Percentiles rank a stretch among this genome's conserved stretches.
Evolutionary conservation across 345 rosid genomes (phyloP).

Genomic region (Salix dunnii): DNA sequence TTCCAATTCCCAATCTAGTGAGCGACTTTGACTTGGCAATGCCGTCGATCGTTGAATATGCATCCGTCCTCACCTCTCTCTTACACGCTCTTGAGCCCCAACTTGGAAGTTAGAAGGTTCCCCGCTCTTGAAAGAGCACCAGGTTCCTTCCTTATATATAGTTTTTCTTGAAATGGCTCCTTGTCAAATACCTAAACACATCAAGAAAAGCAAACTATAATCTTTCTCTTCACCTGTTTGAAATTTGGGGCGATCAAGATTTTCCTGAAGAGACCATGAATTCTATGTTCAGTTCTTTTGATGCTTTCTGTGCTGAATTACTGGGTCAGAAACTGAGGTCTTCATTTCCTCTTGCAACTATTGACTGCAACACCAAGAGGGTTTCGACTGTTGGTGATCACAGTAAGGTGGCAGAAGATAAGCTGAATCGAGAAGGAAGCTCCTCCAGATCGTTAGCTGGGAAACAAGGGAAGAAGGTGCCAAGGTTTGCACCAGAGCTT

Average conservation of each 20-base stretch:
- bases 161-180: not conserved
- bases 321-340: conserved; percentile 40
- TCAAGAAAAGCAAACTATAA: not conserved
- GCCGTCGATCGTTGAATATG: no score
- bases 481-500: conserved; percentile 56
- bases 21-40: no score
- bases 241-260: not conserved
- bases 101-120: not conserved
- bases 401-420: not conserved
- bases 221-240: not conserved
- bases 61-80: no score
- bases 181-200: not conserved
- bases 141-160: not conserved
- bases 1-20: no score
- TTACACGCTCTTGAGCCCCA: not conserved
- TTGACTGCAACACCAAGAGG: not conserved
- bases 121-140: not conserved
- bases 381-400: not conserved
- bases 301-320: conserved; percentile 53
- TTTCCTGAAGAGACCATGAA: conserved; percentile 39
- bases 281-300: conserved; percentile 75
- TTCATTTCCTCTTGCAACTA: conserved; percentile 13
- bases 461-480: conserved; percentile 20
- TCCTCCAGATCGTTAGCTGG: not conserved
- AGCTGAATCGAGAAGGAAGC: not conserved